Evolutionary conservation across 345 rosid species (phyloP).

Genomic region (Combretum micranthum): DNA sequence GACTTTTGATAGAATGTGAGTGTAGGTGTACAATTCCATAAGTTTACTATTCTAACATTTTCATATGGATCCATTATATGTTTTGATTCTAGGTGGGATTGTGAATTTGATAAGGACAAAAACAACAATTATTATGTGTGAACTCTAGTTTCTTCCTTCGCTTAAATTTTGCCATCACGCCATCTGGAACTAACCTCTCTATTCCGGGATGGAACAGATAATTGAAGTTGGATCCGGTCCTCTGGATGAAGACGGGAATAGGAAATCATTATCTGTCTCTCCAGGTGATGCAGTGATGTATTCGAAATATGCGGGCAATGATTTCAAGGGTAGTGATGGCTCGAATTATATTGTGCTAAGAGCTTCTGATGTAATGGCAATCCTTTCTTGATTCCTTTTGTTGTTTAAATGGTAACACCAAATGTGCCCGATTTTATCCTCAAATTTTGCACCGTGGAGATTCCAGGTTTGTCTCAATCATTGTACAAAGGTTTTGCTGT

Average conservation of each 20-base stretch:
- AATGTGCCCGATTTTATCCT: conserved; percentile 5
- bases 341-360: conserved; percentile 71
- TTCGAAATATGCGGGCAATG: conserved; percentile 92
- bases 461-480: background rate
- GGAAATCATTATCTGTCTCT: conserved; percentile 36
- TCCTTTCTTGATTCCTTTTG: conserved; percentile 62
- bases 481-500: no score
- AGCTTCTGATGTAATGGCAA: conserved; percentile 87
- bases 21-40: no score
- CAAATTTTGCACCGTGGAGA: background rate
- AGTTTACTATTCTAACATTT: no score
- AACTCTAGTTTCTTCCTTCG: background rate
- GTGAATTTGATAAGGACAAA: no score
- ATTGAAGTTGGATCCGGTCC: conserved; percentile 81
- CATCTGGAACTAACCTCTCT: background rate
- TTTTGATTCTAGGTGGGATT: no score
- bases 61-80: no score
- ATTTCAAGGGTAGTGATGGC: conserved; percentile 76
- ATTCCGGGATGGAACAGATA: conserved; percentile 39
- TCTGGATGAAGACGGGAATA: conserved; percentile 72
- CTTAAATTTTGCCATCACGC: background rate
- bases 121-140: no score
- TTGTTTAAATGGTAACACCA: background rate
- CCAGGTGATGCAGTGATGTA: conserved; percentile 75
- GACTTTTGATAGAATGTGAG: no score